phyloP scores from a whole-genome alignment of 1,139 yeast species.

The Hyphopichia fennica region DNA sequence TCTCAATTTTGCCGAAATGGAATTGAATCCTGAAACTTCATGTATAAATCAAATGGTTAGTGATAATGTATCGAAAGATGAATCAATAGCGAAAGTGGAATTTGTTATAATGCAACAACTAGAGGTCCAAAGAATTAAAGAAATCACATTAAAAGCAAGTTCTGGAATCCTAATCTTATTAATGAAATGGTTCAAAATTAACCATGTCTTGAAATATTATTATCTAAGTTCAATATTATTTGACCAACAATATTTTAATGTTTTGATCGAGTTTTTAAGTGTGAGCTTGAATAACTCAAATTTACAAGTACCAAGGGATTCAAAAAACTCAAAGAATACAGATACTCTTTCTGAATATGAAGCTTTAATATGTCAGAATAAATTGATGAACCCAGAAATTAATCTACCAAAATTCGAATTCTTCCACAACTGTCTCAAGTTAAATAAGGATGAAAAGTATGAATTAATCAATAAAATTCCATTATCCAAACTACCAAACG shows the following conservation, averaged over 20 bases:
- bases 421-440: conserved; percentile 39
- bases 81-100: conserved; percentile 23
- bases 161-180: conserved; percentile 54
- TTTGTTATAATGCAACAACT: conserved; percentile 39
- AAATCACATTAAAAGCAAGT: conserved; percentile 62
- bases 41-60: conserved; percentile 16
- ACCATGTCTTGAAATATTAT: conserved; percentile 77
- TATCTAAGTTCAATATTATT: conserved; percentile 69
- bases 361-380: conserved; percentile 35
- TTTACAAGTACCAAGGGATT: conserved; percentile 20
- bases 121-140: conserved; percentile 62
- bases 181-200: conserved; percentile 74
- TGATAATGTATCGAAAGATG: conserved; percentile 10
- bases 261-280: conserved; percentile 38
- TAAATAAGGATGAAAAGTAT: conserved; percentile 9
- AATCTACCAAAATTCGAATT: conserved; percentile 41
- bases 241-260: conserved; percentile 66
- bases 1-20: conserved; percentile 38
- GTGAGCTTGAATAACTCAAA: conserved; percentile 38
- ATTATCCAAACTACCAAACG: conserved; percentile 25
- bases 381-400: conserved; percentile 47
- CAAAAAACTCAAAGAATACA: conserved; percentile 8
- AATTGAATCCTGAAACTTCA: conserved; percentile 37
- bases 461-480: conserved; percentile 31
- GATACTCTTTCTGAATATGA: conserved; percentile 38